Base-by-base conservation (phyloP, 176 grass and related monocot genomes). In the Triticum turgidum region DNA sequence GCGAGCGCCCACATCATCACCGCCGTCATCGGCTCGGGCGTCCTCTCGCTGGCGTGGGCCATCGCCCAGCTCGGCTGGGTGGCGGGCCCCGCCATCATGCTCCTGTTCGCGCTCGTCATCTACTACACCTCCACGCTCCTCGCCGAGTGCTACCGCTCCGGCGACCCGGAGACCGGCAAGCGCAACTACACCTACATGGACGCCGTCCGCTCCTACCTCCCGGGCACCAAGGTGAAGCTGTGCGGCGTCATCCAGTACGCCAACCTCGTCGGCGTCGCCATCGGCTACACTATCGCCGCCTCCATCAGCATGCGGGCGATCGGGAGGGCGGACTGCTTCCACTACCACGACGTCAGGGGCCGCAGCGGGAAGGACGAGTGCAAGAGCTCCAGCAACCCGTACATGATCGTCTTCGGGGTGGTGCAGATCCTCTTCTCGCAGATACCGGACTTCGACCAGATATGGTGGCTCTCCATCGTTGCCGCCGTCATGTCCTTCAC, bases 121-220 rank as follows among this genome's bases (percentile, higher is more conserved):
- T 98, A 96, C 91, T 98, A 98, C 92, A 96, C 94, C 13, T 98
- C 97, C 63, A 88, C 92, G 17, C 90, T 98, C 2, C 90, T 98
- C 22, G 54, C 97, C 66, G 92, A 96, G 65, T 98, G 97, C 88
- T 98, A 98, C 89, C 93, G 94, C 63, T 92, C 87, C 58, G 97
- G 92, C 29, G 94, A 94, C 81, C 85, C 82, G 0, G 30, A 34
- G 34, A 59, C 80, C 6, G 96, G 96, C 3, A 98, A 98, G 80
- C 96, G 96, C 66, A 92, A 84, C 88, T 98, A 98, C 89, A 96
- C 92, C 54, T 98, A 98, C 92, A 98, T 96, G 93, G 93, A 96
- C 42, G 92, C 92, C 75, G 96, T 98, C 52, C 88, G 92, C 15
- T 38, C 91, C 39, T 88, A 90, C 86, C 96, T 98, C 20, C 93